These are phyloP conservation scores for Tulasnella sp. DNA, from an alignment of 768 basidiomycete genomes.

Conservation along the genomic window DNA sequence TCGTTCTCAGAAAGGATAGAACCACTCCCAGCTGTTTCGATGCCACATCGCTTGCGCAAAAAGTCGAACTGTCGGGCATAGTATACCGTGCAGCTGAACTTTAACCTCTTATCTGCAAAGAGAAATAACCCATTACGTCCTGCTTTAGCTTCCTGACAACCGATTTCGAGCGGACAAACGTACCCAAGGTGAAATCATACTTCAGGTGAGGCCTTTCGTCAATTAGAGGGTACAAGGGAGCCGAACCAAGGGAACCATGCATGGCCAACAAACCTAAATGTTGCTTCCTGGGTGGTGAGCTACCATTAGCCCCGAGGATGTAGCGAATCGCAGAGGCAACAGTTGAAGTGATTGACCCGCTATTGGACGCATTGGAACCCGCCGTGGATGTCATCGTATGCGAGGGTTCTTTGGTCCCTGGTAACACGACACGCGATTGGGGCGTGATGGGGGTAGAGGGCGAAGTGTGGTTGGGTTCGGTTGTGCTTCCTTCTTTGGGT, in stretches of 20 bases:
- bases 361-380: neutral
- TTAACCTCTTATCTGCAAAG: constrained; percentile 35
- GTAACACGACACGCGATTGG: neutral
- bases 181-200: constrained; percentile 68
- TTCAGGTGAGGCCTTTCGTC: constrained; percentile 73
- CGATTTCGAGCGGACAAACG: neutral
- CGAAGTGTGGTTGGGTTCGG: neutral
- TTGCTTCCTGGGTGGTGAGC: constrained; percentile 25
- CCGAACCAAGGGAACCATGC: neutral
- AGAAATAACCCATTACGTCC: neutral
- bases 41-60: constrained; percentile 51
- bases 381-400: neutral
- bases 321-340: constrained; percentile 48
- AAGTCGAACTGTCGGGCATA: constrained; percentile 70
- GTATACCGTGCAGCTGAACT: constrained; percentile 71
- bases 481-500: neutral
- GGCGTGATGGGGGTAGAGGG: neutral
- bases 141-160: neutral
- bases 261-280: constrained; percentile 37
- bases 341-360: constrained; percentile 36
- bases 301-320: constrained; percentile 34
- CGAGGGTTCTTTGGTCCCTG: neutral
- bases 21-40: constrained; percentile 33
- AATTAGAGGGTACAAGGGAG: constrained; percentile 27
- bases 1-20: constrained; percentile 25